phyloP scores from a whole-genome alignment of 176 grass and related monocot genomes.

The Paspalum notatum region DNA sequence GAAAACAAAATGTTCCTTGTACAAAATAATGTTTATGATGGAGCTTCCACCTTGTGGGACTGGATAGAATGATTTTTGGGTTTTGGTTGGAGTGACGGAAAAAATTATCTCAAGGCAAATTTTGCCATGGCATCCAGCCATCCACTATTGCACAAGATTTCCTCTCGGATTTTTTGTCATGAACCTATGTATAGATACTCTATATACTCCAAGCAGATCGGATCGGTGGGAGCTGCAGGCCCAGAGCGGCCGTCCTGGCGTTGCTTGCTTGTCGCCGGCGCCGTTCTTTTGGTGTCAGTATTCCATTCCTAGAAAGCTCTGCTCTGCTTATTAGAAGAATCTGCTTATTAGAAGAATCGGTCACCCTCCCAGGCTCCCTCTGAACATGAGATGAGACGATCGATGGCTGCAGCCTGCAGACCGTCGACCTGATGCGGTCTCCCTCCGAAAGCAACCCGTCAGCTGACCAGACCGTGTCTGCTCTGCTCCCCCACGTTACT shows the following conservation, averaged over 20 bases:
- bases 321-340: neutral
- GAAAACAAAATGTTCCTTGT: no score
- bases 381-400: neutral
- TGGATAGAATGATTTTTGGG: no score
- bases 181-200: no score
- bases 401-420: conserved; percentile 33
- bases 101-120: no score
- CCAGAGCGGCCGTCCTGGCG: conserved; percentile 35
- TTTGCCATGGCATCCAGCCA: no score
- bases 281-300: neutral
- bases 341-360: neutral
- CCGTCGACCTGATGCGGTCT: conserved; percentile 27
- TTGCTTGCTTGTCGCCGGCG: conserved; percentile 26
- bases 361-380: neutral
- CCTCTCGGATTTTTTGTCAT: no score
- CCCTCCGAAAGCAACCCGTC: conserved; percentile 35
- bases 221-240: conserved; percentile 32
- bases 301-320: conserved; percentile 1
- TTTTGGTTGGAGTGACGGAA: no score
- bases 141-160: no score
- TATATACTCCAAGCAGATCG: no score
- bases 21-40: no score
- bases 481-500: neutral
- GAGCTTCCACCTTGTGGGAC: no score
- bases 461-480: conserved; percentile 16